Conservation (phyloP, 805 yeast species). For the Teunomyces panamensis region DNA sequence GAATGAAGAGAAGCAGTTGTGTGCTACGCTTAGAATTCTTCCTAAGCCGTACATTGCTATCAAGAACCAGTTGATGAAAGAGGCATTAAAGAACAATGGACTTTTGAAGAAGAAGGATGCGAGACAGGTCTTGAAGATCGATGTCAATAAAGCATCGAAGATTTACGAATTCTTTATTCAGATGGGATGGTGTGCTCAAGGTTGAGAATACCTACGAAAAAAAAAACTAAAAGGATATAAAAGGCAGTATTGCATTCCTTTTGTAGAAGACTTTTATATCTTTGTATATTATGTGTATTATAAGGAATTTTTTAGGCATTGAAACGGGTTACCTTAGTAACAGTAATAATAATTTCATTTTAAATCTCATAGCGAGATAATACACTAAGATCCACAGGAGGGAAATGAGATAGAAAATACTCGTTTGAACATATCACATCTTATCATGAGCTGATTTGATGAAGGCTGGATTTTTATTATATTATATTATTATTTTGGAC, state of each 20-base stretch:
- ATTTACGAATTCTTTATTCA: slow-evolving; percentile 90
- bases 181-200: slow-evolving; percentile 79
- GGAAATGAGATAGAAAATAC: too few species aligned
- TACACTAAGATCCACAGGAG: too few species aligned
- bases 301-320: not conserved
- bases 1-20: slow-evolving; percentile 82
- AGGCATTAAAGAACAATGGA: slow-evolving; percentile 83
- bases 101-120: slow-evolving; percentile 77
- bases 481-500: too few species aligned
- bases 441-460: too few species aligned
- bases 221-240: not conserved
- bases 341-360: not conserved
- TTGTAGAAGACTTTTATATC: not conserved
- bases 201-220: slow-evolving; percentile 13
- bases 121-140: slow-evolving; percentile 80
- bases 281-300: not conserved
- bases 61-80: slow-evolving; percentile 85
- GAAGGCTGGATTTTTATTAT: too few species aligned
- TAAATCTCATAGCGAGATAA: too few species aligned
- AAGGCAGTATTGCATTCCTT: not conserved
- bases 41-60: slow-evolving; percentile 95
- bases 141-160: slow-evolving; percentile 79
- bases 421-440: too few species aligned
- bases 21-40: slow-evolving; percentile 75
- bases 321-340: too few species aligned